Evolutionary conservation across 1,139 yeast genomes (phyloP).

Genomic region (Sugiyamaella novakii): DNA sequence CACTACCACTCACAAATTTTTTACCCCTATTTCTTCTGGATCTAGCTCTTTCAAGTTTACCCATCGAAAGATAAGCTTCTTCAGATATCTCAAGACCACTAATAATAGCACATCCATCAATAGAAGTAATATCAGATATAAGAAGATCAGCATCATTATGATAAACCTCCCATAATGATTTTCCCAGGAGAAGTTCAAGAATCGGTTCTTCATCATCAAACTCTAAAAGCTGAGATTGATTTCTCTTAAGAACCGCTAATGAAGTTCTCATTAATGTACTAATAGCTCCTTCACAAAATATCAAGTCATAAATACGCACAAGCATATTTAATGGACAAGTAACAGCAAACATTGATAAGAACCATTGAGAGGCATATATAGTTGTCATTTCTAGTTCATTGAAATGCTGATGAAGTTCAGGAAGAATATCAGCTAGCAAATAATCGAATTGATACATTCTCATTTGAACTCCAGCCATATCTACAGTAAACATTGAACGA

Average conservation of each 20-base stretch:
- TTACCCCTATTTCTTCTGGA: constrained; percentile 13
- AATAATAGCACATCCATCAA: constrained; percentile 26
- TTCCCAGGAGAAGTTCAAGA: constrained; percentile 62
- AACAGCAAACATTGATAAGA: constrained; percentile 63
- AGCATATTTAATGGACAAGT: constrained; percentile 58
- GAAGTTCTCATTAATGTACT: constrained; percentile 63
- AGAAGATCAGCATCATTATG: constrained; percentile 52
- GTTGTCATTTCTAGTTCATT: constrained; percentile 39
- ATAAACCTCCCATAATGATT: constrained; percentile 52
- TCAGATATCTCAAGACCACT: constrained; percentile 38
- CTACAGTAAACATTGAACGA: constrained; percentile 59
- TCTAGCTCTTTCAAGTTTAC: constrained; percentile 22
- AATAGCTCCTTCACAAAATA: constrained; percentile 65
- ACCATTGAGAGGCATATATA: constrained; percentile 58
- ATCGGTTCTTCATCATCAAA: constrained; percentile 62
- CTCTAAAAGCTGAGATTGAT: constrained; percentile 54
- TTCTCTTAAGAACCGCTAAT: constrained; percentile 55
- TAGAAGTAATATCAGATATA: constrained; percentile 49
- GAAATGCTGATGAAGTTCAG: constrained; percentile 52
- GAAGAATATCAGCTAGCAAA: constrained; percentile 49
- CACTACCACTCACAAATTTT: not conserved
- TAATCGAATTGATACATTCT: constrained; percentile 58
- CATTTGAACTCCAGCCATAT: constrained; percentile 57
- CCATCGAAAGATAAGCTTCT: constrained; percentile 27
- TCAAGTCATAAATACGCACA: constrained; percentile 57